Evolutionary conservation across 495 filamentous ascomycete genomes (phyloP).

Genomic region (Penicillium lagena): DNA sequence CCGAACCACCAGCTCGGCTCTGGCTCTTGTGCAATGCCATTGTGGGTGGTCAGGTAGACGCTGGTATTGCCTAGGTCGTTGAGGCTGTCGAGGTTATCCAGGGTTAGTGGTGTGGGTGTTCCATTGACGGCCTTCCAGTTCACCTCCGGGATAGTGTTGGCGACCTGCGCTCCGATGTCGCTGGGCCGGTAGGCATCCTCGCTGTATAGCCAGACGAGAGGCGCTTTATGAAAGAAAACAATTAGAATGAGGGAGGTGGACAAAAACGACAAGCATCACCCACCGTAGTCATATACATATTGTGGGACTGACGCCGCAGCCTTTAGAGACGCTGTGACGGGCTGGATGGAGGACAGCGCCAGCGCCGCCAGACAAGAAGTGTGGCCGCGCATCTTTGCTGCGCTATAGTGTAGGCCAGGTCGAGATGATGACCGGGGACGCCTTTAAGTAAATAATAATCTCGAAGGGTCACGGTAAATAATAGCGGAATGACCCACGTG

Average conservation of each 20-base stretch:
- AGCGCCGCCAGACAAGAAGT: constrained; percentile 4
- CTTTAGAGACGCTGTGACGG: neutral
- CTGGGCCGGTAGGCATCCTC: constrained; percentile 53
- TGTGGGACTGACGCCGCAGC: constrained; percentile 11
- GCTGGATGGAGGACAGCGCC: constrained; percentile 1
- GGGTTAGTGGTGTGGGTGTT: constrained; percentile 39
- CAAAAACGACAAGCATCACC: neutral
- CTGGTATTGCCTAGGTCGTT: constrained; percentile 41
- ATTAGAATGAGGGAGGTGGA: neutral
- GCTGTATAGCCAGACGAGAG: constrained; percentile 50
- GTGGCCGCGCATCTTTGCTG: constrained; percentile 4
- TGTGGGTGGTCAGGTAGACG: constrained; percentile 54
- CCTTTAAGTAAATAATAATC: too few relatives aligned
- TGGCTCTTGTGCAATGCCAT: constrained; percentile 45
- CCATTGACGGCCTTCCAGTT: constrained; percentile 42
- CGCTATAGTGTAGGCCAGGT: too few relatives aligned
- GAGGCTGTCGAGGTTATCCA: constrained; percentile 49
- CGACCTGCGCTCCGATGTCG: constrained; percentile 50
- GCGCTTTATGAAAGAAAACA: constrained; percentile 19
- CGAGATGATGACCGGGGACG: too few relatives aligned
- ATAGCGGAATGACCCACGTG: too few relatives aligned
- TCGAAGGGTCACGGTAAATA: too few relatives aligned
- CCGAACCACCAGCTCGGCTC: constrained; percentile 48
- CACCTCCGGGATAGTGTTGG: constrained; percentile 46
- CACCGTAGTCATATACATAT: constrained; percentile 26